Conservation (phyloP, 805 yeast species). For the Vanderwaltozyma verrucispora region DNA sequence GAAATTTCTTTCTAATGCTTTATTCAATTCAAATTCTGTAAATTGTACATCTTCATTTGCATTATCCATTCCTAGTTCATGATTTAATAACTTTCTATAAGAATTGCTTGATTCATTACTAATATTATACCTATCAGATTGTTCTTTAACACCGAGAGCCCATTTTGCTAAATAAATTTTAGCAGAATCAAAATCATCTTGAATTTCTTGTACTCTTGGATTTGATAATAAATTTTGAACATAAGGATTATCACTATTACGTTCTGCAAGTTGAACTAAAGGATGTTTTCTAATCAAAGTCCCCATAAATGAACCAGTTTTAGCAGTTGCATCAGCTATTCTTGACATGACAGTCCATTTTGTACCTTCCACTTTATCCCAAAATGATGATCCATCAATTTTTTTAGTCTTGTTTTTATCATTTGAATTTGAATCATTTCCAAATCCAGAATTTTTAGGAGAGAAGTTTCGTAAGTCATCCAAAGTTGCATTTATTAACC, state of each 20-base stretch:
- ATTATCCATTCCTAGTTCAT: slow-evolving; percentile 36
- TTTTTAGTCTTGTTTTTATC: neutral
- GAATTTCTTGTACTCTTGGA: slow-evolving; percentile 72
- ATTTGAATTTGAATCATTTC: neutral
- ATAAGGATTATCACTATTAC: slow-evolving; percentile 31
- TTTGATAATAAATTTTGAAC: slow-evolving; percentile 48
- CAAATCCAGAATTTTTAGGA: slow-evolving; percentile 3
- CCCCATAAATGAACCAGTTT: slow-evolving; percentile 19
- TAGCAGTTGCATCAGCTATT: slow-evolving; percentile 64
- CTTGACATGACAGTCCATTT: slow-evolving; percentile 83
- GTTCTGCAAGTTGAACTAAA: slow-evolving; percentile 29
- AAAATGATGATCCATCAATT: slow-evolving; percentile 6
- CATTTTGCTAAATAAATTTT: slow-evolving; percentile 88
- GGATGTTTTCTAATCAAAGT: slow-evolving; percentile 22
- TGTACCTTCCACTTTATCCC: slow-evolving; percentile 33
- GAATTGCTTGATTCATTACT: slow-evolving; percentile 46
- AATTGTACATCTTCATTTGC: slow-evolving; percentile 20
- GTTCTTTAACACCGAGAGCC: slow-evolving; percentile 91
- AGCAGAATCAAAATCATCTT: slow-evolving; percentile 87
- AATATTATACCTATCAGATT: slow-evolving; percentile 52
- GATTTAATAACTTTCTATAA: slow-evolving; percentile 42
- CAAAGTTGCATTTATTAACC: slow-evolving; percentile 65
- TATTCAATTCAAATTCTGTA: slow-evolving; percentile 32
- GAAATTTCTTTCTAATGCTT: slow-evolving; percentile 52
- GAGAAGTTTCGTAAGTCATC: slow-evolving; percentile 34